Percentiles rank a stretch among this genome's conserved stretches.
phyloP scores from a whole-genome alignment of 2,329 filamentous ascomycete genomes.

The Colletotrichum graminicola region DNA sequence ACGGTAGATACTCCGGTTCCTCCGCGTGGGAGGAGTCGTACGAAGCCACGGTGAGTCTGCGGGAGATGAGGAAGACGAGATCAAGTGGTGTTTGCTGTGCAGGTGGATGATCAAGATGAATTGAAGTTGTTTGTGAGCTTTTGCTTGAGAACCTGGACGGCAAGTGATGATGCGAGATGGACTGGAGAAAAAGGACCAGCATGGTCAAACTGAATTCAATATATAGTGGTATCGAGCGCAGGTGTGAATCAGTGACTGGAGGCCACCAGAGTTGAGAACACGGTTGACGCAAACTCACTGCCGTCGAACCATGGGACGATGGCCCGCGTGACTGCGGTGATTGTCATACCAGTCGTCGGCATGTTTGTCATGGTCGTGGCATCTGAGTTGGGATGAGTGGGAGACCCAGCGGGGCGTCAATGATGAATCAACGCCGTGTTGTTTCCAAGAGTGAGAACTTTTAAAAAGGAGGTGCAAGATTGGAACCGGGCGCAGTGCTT shows the following conservation, averaged over 20 bases:
- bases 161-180: neutral
- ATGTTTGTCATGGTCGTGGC: neutral
- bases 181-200: neutral
- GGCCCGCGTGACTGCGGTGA: neutral
- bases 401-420: accelerated
- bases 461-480: too few relatives aligned
- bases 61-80: neutral
- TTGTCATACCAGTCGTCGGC: neutral
- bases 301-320: neutral
- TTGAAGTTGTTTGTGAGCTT: neutral
- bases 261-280: neutral
- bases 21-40: conserved; percentile 5
- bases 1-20: conserved; percentile 51
- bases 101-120: neutral
- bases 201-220: neutral
- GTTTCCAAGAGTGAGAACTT: too few relatives aligned
- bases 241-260: conserved; percentile 1
- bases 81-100: neutral
- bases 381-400: neutral
- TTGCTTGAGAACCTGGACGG: neutral
- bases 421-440: neutral
- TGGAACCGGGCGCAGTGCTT: neutral
- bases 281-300: neutral
- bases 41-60: conserved; percentile 25
- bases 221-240: neutral